Percentiles rank a stretch among this genome's conserved stretches.
Evolutionary conservation across 352 stramenopile genomes (phyloP).

Genomic region (Phytophthora sansomeana): DNA sequence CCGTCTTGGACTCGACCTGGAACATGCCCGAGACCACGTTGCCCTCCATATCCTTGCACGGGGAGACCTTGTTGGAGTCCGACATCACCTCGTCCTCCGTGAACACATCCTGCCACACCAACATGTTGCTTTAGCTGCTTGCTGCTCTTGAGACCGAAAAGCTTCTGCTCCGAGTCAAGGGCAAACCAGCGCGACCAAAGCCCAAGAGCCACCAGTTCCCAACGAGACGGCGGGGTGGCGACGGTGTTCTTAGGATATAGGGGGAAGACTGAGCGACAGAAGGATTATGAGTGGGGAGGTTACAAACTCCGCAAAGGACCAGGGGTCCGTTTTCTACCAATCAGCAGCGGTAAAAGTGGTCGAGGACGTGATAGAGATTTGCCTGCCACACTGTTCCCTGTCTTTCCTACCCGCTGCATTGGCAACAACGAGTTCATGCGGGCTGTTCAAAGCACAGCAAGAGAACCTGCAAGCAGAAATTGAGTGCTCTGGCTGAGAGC

Average conservation of each 20-base stretch:
- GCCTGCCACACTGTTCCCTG: not conserved
- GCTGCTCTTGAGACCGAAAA: conserved; percentile 39
- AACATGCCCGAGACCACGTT: conserved; percentile 69
- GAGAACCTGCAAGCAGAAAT: too few relatives aligned
- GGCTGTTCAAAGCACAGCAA: too few relatives aligned
- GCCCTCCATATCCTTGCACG: conserved; percentile 61
- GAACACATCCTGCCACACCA: conserved; percentile 78
- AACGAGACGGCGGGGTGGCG: not conserved
- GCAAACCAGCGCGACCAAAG: not conserved
- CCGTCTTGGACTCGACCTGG: conserved; percentile 58
- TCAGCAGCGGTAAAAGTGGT: not conserved
- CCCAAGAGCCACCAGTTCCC: conserved; percentile 47
- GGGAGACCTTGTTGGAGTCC: conserved; percentile 59
- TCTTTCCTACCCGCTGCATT: too few relatives aligned
- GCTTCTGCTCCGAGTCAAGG: conserved; percentile 16
- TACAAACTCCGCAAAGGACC: conserved; percentile 3
- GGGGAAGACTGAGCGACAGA: rapidly evolving
- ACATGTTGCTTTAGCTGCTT: conserved; percentile 49
- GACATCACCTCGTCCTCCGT: conserved; percentile 76
- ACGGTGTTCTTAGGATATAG: not conserved
- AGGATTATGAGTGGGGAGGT: conserved; percentile 10
- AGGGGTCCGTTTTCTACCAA: conserved; percentile 17
- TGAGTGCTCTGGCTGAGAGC: too few relatives aligned
- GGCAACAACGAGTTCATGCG: too few relatives aligned
- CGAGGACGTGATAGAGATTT: not conserved